phyloP scores from a whole-genome alignment of 768 basidiomycete species.

The Tephrocybe rancida region DNA sequence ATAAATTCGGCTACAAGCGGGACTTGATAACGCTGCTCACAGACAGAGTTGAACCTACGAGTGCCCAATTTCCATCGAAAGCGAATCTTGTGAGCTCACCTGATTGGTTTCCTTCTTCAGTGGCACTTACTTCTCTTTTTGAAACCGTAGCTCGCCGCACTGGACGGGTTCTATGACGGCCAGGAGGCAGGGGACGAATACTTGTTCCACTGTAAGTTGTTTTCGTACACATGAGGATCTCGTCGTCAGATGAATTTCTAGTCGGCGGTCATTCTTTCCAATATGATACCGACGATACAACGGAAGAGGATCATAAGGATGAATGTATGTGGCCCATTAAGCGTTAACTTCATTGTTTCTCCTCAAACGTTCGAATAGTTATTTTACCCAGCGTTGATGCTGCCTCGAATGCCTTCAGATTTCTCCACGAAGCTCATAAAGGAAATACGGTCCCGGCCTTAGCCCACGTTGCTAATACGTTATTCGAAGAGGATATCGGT shows the following conservation, averaged over 20 bases:
- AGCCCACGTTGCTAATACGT: background rate
- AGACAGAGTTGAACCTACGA: background rate
- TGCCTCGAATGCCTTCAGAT: background rate
- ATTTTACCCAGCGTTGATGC: background rate
- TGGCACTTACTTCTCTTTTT: too few relatives aligned
- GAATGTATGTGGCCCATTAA: constrained; percentile 1
- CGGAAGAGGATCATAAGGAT: constrained; percentile 1
- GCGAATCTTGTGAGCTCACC: constrained; percentile 2
- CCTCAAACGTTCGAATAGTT: background rate
- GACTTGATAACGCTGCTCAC: constrained; percentile 1
- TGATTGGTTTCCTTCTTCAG: background rate
- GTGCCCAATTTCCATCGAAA: background rate
- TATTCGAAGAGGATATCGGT: background rate
- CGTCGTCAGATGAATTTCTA: too few relatives aligned
- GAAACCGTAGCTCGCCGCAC: background rate
- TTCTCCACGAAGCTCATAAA: background rate
- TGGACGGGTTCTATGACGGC: background rate
- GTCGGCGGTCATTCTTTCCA: constrained; percentile 4
- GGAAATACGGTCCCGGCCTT: too few relatives aligned
- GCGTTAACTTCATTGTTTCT: too few relatives aligned
- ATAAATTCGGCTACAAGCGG: background rate
- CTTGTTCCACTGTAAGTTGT: constrained; percentile 5
- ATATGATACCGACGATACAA: background rate
- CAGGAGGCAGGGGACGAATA: background rate
- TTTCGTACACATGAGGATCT: too few relatives aligned